Evolutionary conservation across 495 filamentous ascomycete genomes (phyloP), one percentile per base, ranked within the genome.

Genomic region (Antarctomyces pellizariae): DNA sequence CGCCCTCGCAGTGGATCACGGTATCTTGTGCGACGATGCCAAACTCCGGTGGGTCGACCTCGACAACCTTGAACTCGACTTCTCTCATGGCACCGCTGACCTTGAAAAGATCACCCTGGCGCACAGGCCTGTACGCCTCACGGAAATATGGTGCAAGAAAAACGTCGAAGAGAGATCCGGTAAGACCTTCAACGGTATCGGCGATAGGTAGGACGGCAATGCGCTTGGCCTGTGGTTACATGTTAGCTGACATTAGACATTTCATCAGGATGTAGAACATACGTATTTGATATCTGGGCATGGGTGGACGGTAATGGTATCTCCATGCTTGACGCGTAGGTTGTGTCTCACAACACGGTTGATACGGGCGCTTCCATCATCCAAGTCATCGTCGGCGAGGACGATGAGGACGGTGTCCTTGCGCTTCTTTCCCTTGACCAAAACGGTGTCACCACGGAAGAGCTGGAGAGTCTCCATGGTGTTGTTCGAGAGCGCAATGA

Each of bases 211-310:
- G 82, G 26, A 97, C 86, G 20, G 89, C 86, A 47, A 97, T 92
- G 42, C 86, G 83, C 65, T 95, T 95, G 52, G 86, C 86, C 83
- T 93, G 28, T 17, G 7, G 27, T 11, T 6, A 9, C 22, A 22
- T 16, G 34, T 53, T 40, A 53, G 40, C 27, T 31, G 16, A 25
- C 10, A 18, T 11, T 12, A 11, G 18, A 4, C 30, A 41, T 37
- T 38, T 29, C 27, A 31, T 39, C 22, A 38, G 21, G 5, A 24
- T n/a, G n/a, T n/a, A n/a, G 16, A 28, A 54, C 80, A 47, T 55
- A 93, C 83, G 53, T 97, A 97, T 91, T 97, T 97, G 56, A 97
- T 97, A 49, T 97, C 86, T n/a, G 89, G 84, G 57, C 86, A 97
- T n/a, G 86, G 66, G 59, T 95, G 82, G 31, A 97, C 77, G 28